phyloP scores from a whole-genome alignment of 1,139 yeast genomes.

The Suzukiozyma palmioleophila region DNA sequence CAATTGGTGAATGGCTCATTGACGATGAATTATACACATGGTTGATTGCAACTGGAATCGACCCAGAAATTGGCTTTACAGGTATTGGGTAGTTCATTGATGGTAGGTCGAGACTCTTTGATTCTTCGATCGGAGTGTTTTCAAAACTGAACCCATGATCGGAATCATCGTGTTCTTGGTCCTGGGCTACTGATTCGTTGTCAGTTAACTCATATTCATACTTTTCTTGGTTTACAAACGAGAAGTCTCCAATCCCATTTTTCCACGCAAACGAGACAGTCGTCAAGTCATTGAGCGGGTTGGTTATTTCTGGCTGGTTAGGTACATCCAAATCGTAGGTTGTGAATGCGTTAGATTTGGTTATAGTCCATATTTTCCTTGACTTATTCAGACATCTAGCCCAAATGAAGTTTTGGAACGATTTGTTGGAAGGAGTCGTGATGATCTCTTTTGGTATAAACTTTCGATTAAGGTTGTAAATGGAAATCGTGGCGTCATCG shows the following conservation, averaged over 20 bases:
- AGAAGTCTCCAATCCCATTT: slow-evolving; percentile 40
- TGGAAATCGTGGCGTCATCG: slow-evolving; percentile 69
- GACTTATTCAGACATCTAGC: slow-evolving; percentile 21
- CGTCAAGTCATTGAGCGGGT: slow-evolving; percentile 52
- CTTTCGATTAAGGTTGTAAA: slow-evolving; percentile 71
- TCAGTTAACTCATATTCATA: slow-evolving; percentile 33
- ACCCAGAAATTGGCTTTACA: slow-evolving; percentile 11
- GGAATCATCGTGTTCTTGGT: neutral
- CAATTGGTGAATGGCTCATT: slow-evolving; percentile 21
- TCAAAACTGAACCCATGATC: slow-evolving; percentile 3
- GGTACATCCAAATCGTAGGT: slow-evolving; percentile 46
- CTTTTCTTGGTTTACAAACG: slow-evolving; percentile 51
- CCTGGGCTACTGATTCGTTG: slow-evolving; percentile 2
- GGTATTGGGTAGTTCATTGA: slow-evolving; percentile 2
- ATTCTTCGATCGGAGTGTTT: slow-evolving; percentile 4
- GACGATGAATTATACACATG: slow-evolving; percentile 10
- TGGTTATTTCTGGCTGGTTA: slow-evolving; percentile 29
- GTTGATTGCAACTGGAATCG: slow-evolving; percentile 17
- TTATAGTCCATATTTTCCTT: slow-evolving; percentile 37
- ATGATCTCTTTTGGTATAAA: slow-evolving; percentile 70
- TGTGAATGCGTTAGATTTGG: slow-evolving; percentile 48
- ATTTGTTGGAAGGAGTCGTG: slow-evolving; percentile 47
- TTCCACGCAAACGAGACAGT: slow-evolving; percentile 56
- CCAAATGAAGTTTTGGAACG: slow-evolving; percentile 44
- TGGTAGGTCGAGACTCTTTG: neutral